Base-by-base conservation (phyloP, 2,329 filamentous ascomycete species). In the Neocatenulostroma microsporum region DNA sequence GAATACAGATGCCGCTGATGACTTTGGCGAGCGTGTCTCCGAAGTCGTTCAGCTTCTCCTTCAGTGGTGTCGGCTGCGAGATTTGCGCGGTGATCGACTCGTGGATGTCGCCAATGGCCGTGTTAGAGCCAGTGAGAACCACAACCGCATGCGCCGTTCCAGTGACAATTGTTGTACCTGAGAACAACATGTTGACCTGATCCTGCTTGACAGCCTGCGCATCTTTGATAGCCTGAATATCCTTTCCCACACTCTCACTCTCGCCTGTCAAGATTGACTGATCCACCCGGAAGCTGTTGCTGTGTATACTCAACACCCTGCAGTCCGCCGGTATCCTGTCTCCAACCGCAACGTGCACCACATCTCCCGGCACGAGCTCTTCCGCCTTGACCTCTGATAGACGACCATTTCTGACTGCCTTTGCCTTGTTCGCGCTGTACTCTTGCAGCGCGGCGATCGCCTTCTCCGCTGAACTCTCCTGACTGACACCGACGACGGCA, bases 31-130 rank as follows among this genome's bases (percentile, higher is more conserved):
- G 72, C 58, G 76, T 82, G 64, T 98, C 91, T 46, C 91, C 93
- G 58, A 98, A 98, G 55, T 96, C 87, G 62, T 98, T 95, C 45
- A 98, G 74, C 71, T 98, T 98, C 72, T 98, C 86, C 72, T 98
- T 98, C 51, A 98, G 66, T 11, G 91, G 91, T 1, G 91, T 98
- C 0, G 91, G 91, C 60, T 94, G 88, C 15, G 89, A 96, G 55
- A 98, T 98, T 63, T 98, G 93, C 24, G 89, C 83, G 5, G 87
- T 88, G 58, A 98, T 98, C 69, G 88, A 96, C 66, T 96, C 91
- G 60, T 98, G 91, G 47, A 98, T 98, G 61, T 95, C 91, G 53
- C 91, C 91, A 64, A 98, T 98, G 24, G 91, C 91, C 18, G 91
- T 98, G 55, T 78, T 84, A 31, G 80, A 74, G 48, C 91, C 91